Evolutionary conservation across 129 eudicot species (phyloP), one percentile per base, ranked within the genome.

Genomic region (Tanacetum coccineum): DNA sequence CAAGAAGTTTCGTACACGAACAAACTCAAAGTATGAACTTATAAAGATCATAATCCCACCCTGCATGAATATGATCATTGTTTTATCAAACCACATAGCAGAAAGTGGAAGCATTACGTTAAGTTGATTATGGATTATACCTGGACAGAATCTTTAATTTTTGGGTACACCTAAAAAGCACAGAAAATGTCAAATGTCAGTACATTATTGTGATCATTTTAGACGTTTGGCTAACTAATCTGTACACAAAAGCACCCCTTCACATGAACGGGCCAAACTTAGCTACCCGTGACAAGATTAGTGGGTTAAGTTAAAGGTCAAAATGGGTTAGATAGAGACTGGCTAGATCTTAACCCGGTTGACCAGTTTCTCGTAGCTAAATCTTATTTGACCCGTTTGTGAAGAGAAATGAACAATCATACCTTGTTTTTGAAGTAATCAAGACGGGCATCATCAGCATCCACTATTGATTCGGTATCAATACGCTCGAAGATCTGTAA

Each of bases 111-210:
- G 63, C n/a, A 0, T 1, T 22, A 2, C 2, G 25, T 22, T 22
- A 22, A 22, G 25, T 22, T 22, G 25, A 22, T 22, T 22, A 42
- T 19, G 40, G 36, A 72, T 19, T 12, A 30, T 81, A 92, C 98
- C 96, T 93, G 95, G 42, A 82, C 84, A 50, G 96, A 88, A 73
- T 89, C 99, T 87, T 87, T 86, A 65, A 93, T 82, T 77, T 84
- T 89, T 50, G 96, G 96, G 65, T 86, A 93, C 63, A 93, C 89
- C 99, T 93, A 82, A 73, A 79, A 48, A 22, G 67, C 40, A 60
- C 64, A 22, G 49, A 57, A 57, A 17, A 17, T 52, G 75, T 61
- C 58, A 75, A 40, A 54, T 20, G n/a, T 13, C 42, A 36, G 42
- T 36, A 36, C 42, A 36, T 36, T 36, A 36, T 36, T 36, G 2